Evolutionary conservation across 768 basidiomycete genomes (phyloP).

Genomic region (Tubosaeta sp.): DNA sequence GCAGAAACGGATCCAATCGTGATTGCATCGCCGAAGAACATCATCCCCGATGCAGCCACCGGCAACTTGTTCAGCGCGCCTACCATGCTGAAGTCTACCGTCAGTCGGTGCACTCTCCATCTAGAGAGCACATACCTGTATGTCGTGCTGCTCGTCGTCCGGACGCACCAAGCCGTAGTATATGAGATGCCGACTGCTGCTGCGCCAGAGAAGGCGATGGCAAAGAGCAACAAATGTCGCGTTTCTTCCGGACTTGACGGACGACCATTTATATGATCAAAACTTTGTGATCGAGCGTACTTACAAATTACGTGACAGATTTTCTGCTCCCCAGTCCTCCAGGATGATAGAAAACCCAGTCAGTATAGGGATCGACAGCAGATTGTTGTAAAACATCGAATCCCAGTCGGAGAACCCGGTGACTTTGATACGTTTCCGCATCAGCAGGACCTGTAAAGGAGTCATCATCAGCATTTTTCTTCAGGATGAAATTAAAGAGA

Average conservation of each 20-base stretch:
- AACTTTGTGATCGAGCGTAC: constrained; percentile 26
- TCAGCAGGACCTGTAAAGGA: constrained; percentile 70
- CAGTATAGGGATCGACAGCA: constrained; percentile 90
- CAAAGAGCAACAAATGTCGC: constrained; percentile 71
- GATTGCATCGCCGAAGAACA: constrained; percentile 91
- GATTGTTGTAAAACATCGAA: constrained; percentile 98
- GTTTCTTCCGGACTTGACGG: constrained; percentile 71
- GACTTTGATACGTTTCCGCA: constrained; percentile 94
- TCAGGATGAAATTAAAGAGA: not conserved
- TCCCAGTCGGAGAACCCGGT: constrained; percentile 99
- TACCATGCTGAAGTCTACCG: constrained; percentile 66
- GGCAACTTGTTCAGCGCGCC: constrained; percentile 97
- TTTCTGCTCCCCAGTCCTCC: constrained; percentile 87
- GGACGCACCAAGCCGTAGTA: constrained; percentile 97
- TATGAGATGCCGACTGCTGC: constrained; percentile 98
- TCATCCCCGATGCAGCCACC: constrained; percentile 96
- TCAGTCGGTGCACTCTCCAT: constrained; percentile 6
- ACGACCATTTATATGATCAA: not conserved
- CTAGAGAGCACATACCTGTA: constrained; percentile 61
- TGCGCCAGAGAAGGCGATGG: constrained; percentile 95
- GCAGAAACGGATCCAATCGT: constrained; percentile 88
- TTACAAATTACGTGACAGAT: constrained; percentile 83
- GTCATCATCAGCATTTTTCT: constrained; percentile 2
- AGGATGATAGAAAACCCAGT: constrained; percentile 73
- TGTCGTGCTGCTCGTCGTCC: constrained; percentile 95